Evolutionary conservation across 768 basidiomycete species (phyloP).

Genomic region (Hypsizygus marmoreus): DNA sequence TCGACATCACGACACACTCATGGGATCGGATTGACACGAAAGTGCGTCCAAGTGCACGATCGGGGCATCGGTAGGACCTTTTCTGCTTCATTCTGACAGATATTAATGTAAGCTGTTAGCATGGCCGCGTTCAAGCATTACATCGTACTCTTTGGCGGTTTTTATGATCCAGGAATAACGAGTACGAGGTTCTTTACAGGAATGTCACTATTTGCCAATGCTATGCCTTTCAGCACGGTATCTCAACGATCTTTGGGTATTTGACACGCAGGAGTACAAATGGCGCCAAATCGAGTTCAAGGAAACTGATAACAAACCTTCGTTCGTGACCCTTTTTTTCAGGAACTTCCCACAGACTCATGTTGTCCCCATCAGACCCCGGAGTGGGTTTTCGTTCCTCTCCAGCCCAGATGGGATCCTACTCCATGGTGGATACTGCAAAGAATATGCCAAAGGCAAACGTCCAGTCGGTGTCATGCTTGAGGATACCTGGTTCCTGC

Average conservation of each 20-base stretch:
- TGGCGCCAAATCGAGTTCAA: constrained; percentile 80
- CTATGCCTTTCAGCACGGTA: constrained; percentile 59
- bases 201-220: not conserved
- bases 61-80: constrained; percentile 70
- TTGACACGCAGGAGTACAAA: constrained; percentile 83
- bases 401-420: constrained; percentile 77
- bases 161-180: constrained; percentile 83
- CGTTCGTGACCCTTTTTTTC: constrained; percentile 47
- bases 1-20: constrained; percentile 72
- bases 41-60: constrained; percentile 73
- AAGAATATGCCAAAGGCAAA: constrained; percentile 86
- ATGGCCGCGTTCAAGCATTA: constrained; percentile 92
- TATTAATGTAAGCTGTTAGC: constrained; percentile 33
- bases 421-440: constrained; percentile 88
- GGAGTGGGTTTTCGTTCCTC: constrained; percentile 86
- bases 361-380: constrained; percentile 44
- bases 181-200: constrained; percentile 44
- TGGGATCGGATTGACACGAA: constrained; percentile 94
- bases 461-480: constrained; percentile 84
- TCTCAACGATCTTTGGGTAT: constrained; percentile 82
- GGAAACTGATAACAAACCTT: constrained; percentile 71
- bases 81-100: not conserved
- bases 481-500: constrained; percentile 88
- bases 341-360: not conserved
- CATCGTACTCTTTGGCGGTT: constrained; percentile 87